Evolutionary conservation across 768 basidiomycete species (phyloP).

Genomic region (Mrakia hoshinonis): DNA sequence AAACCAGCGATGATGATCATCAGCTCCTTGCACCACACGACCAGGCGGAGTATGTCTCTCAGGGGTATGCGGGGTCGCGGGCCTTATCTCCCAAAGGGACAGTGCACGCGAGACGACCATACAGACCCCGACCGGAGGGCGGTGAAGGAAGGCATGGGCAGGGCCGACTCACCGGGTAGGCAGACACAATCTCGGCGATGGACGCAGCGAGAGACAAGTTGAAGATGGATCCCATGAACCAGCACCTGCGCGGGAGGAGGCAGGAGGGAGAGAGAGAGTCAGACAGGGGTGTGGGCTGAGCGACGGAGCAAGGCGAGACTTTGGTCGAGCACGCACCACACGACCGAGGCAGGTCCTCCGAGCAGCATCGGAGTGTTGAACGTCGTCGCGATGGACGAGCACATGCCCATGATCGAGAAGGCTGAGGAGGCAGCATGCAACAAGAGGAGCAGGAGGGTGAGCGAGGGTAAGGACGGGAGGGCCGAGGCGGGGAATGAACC

Average conservation of each 20-base stretch:
- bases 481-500: too few species aligned
- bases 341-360: constrained; percentile 61
- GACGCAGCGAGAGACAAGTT: constrained; percentile 23
- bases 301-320: constrained; percentile 45
- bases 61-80: too few species aligned
- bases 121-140: background rate
- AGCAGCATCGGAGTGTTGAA: constrained; percentile 64
- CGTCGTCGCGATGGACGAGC: constrained; percentile 67
- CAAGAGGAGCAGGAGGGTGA: constrained; percentile 58
- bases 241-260: constrained; percentile 37
- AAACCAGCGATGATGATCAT: constrained; percentile 33
- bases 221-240: constrained; percentile 30
- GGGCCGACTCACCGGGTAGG: constrained; percentile 29
- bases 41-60: background rate
- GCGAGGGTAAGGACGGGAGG: background rate
- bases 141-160: background rate
- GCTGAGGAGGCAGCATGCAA: background rate
- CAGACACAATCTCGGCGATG: constrained; percentile 36
- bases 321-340: constrained; percentile 54
- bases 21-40: background rate
- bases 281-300: constrained; percentile 12
- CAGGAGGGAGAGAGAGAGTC: constrained; percentile 30
- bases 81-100: too few species aligned
- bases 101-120: background rate
- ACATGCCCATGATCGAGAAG: constrained; percentile 59